Base-by-base conservation (phyloP, 1,139 yeast species). In the Debaryomycetaceae sp. region DNA sequence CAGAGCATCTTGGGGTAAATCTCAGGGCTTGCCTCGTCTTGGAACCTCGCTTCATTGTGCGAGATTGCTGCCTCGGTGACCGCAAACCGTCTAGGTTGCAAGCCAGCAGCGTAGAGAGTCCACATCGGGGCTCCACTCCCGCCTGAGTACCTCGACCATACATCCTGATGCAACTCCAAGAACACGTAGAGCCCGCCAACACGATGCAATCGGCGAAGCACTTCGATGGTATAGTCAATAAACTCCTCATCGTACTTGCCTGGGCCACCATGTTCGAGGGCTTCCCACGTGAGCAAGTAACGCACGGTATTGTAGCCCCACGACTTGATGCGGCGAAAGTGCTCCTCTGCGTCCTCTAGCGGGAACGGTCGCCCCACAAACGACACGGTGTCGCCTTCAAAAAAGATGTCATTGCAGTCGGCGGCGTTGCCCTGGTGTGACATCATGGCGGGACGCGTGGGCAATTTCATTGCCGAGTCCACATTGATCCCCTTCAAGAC, bases 91-190 rank as follows among this genome's bases (percentile, higher is more conserved):
- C 55, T 61, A 0, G 96, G 96, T 33, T 89, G 77, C 32, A 89
- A 61, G 1, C 96, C 96, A 3, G 93, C 95, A n/a, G 95, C 93
- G 47, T 83, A 81, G n/a, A 86, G 58, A 0, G 96, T 88, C 97
- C 97, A 89, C 55, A 85, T 46, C 0, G 97, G 96, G 4, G 96
- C 95, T 13, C 97, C 97, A 36, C 89, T 80, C 2, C 97, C 97
- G n/a, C 97, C 96, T 12, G 79, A 66, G 49, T 67, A 84, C 31
- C 96, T 63, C 5, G 94, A 82, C 97, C 97, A 89, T 11, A 83
- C 93, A 51, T 89, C 97, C 53, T 89, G 97, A 51, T 89, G 97
- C 2, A 94, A 83, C 47, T 89, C 96, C 38, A 89, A 51, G 43
- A 83, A 78, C 5, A 88, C 89, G 48, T 83, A 84, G 13, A 89